Evolutionary conservation across 2,329 filamentous ascomycete genomes (phyloP), one percentile per base, ranked within the genome.

Genomic region (Didymella sp.): DNA sequence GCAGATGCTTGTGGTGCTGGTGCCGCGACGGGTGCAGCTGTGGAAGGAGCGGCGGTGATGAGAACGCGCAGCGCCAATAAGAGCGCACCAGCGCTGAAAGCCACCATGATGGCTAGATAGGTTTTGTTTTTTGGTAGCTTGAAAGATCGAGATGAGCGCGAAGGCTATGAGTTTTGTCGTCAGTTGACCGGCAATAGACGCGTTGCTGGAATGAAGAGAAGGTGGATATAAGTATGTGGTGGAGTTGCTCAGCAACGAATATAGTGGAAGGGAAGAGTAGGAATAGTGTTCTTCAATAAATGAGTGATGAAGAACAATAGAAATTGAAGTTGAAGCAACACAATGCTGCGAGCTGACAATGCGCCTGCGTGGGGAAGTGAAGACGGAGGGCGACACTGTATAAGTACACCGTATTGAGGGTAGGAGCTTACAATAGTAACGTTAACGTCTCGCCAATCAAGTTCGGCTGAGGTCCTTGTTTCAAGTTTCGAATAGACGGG

Each of bases 11-110:
- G 50, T 50, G 62, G 57, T 55, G 45, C 58, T 59, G 56, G 50
- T n/a, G 47, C 42, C 12, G 47, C 56, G 43, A 73, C 62, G 41
- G 73, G 71, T 15, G 66, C 68, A 42, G 71, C 69, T 55, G 67
- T 53, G 17, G 71, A 66, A 21, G 70, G 67, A 22, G 66, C 57
- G 43, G 67, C 67, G 33, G 72, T 70, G 54, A 73, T 65, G 51
- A 76, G 58, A 58, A 74, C 69, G 66, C 71, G 73, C 56, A 76
- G 72, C 64, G 71, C 68, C 51, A 77, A 60, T 41, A 76, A 65
- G 24, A 76, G 64, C 70, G 75, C 74, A 62, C 64, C 62, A 64
- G 72, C 69, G 66, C 72, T 63, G 58, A 77, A 72, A 51, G 67
- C 68, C 56, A 77, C 72, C 75, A 77, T 77, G 64, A 72, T 76